These are phyloP conservation scores for Metschnikowia baotianmanensis DNA, from an alignment of 805 yeast species.

Conservation along the genomic window DNA sequence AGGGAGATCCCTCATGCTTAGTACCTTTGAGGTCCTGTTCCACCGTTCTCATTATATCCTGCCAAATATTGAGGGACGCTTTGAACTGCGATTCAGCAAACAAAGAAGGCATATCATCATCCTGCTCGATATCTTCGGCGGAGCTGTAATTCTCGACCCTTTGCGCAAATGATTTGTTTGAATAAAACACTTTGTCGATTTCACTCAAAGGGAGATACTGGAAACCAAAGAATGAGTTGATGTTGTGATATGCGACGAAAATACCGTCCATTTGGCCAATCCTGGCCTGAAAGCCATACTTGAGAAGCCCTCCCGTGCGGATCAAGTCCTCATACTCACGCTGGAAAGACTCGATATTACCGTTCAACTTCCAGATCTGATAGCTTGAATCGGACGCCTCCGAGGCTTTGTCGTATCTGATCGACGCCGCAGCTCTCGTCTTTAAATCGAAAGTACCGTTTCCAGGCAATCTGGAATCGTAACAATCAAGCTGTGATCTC, in stretches of 20 bases:
- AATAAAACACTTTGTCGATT: conserved; percentile 52
- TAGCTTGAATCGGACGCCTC: conserved; percentile 60
- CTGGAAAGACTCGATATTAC: conserved; percentile 76
- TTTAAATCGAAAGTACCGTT: conserved; percentile 90
- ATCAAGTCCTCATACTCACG: conserved; percentile 76
- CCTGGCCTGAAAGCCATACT: conserved; percentile 87
- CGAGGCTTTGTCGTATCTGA: conserved; percentile 71
- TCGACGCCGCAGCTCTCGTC: conserved; percentile 86
- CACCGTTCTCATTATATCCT: conserved; percentile 28
- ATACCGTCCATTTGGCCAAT: conserved; percentile 98
- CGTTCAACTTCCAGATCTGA: conserved; percentile 59
- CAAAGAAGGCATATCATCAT: conserved; percentile 12
- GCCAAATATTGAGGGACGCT: conserved; percentile 24
- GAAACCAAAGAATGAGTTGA: conserved; percentile 79
- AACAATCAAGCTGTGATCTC: conserved; percentile 90
- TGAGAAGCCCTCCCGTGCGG: conserved; percentile 67
- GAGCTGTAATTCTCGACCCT: conserved; percentile 10
- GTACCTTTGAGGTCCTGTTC: conserved; percentile 25
- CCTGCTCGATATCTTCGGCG: conserved; percentile 10
- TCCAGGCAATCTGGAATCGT: conserved; percentile 75
- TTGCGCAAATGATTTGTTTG: conserved; percentile 8
- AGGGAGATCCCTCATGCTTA: conserved; percentile 20
- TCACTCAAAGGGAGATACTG: conserved; percentile 77
- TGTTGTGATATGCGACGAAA: conserved; percentile 86
- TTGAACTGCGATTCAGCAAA: conserved; percentile 22